A percentile compares a stretch with the other conserved stretches of the same genome.
phyloP scores from a whole-genome alignment of 441 rosid species.

The Daphne laureola region DNA sequence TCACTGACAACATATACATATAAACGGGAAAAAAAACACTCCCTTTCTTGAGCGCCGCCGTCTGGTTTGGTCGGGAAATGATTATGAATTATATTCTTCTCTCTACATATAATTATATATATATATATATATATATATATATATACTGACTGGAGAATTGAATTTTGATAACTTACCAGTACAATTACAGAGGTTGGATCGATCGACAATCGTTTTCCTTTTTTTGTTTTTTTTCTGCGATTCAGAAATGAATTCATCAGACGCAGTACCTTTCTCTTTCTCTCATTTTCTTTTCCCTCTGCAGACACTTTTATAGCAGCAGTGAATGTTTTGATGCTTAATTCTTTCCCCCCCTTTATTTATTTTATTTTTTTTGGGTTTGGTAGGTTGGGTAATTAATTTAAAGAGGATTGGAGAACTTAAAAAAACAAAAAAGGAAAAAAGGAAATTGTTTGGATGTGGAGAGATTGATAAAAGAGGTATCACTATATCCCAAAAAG shows the following conservation, averaged over 20 bases:
- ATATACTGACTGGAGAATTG: conserved; percentile 12
- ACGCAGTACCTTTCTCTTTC: conserved; percentile 30
- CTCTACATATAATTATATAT: not conserved
- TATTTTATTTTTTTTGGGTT: conserved; percentile 13
- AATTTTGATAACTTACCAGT: no score
- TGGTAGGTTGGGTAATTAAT: conserved; percentile 19
- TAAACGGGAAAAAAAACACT: no score
- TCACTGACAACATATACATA: conserved; percentile 1
- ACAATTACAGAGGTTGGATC: no score
- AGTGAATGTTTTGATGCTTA: conserved; percentile 8
- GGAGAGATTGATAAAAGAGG: conserved; percentile 4
- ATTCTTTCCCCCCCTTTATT: not conserved
- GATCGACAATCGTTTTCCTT: conserved; percentile 37
- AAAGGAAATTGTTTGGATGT: not conserved
- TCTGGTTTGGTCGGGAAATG: no score
- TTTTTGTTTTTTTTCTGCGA: no score
- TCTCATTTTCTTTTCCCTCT: conserved; percentile 27
- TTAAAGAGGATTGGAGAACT: conserved; percentile 16
- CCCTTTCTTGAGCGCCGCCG: no score
- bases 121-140: conserved; percentile 2
- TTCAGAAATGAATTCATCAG: conserved; percentile 28
- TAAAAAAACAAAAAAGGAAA: conserved; percentile 13
- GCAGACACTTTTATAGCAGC: conserved; percentile 2
- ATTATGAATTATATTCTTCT: no score
- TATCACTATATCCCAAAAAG: conserved; percentile 20